These are phyloP conservation scores for Haplosporangium sp. DNA, from an alignment of 371 early-diverging fungal species.

Conservation along the genomic window DNA sequence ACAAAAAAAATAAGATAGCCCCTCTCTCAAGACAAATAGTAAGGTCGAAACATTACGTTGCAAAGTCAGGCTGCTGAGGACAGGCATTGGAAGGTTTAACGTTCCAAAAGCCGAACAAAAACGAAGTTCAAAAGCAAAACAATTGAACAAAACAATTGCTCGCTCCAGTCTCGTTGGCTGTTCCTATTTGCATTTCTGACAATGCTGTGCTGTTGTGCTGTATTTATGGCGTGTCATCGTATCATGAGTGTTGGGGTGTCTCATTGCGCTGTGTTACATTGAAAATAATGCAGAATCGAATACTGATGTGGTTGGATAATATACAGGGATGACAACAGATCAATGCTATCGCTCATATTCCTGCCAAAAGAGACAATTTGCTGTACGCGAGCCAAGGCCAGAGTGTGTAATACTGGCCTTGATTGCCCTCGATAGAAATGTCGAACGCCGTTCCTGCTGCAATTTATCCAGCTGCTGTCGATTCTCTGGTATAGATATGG, in stretches of 20 bases:
- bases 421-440: too few species aligned
- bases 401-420: too few species aligned
- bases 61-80: slow-evolving; percentile 54
- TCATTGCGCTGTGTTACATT: not conserved
- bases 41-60: slow-evolving; percentile 55
- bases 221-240: not conserved
- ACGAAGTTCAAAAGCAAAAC: slow-evolving; percentile 14
- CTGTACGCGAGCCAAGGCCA: not conserved
- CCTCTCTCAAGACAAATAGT: slow-evolving; percentile 2
- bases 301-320: not conserved
- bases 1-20: not conserved
- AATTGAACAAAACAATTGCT: not conserved
- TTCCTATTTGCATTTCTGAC: slow-evolving; percentile 43
- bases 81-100: slow-evolving; percentile 34
- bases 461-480: not conserved
- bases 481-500: not conserved
- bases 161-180: slow-evolving; percentile 24
- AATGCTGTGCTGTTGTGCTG: slow-evolving; percentile 26
- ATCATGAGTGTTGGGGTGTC: not conserved
- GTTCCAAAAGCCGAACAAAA: slow-evolving; percentile 31
- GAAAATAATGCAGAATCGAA: not conserved
- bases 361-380: too few species aligned
- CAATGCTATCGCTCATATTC: too few species aligned
- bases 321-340: not conserved
- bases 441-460: too few species aligned